phyloP scores from a whole-genome alignment of 495 filamentous ascomycete genomes.

The Letharia lupina region DNA sequence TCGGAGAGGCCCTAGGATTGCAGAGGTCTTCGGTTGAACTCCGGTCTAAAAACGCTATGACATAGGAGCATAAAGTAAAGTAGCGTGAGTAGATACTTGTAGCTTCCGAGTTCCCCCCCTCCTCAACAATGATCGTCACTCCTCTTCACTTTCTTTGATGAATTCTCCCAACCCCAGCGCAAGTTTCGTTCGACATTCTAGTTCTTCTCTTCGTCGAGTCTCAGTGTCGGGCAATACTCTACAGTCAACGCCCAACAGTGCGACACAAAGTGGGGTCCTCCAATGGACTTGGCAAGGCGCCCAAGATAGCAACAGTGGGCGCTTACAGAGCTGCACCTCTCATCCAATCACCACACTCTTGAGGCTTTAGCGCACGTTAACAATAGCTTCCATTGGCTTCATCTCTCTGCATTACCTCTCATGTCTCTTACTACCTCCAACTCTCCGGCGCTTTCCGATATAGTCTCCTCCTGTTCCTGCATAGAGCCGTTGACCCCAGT shows the following conservation, averaged over 20 bases:
- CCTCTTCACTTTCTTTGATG: too few species aligned
- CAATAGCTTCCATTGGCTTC: conserved; percentile 5
- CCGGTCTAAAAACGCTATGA: not conserved
- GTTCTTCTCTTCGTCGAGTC: too few species aligned
- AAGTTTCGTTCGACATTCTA: too few species aligned
- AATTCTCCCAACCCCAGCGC: too few species aligned
- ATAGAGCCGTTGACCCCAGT: conserved; percentile 10
- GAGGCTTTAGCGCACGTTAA: conserved; percentile 4
- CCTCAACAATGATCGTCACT: too few species aligned
- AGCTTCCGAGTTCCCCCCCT: too few species aligned
- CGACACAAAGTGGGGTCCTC: not conserved
- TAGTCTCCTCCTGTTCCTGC: conserved; percentile 8
- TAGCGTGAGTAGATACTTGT: too few species aligned
- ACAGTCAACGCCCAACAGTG: too few species aligned
- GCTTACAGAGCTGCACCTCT: conserved; percentile 15
- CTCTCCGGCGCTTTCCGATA: conserved; percentile 5
- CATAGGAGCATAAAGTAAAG: too few species aligned
- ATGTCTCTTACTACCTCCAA: not conserved
- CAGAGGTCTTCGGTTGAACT: not conserved
- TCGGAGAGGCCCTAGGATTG: not conserved
- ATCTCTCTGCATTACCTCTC: not conserved
- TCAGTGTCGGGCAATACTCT: too few species aligned
- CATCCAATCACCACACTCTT: conserved; percentile 17
- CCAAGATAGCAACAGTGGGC: conserved; percentile 21
- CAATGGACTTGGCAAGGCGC: not conserved